Evolutionary conservation across 2,329 filamentous ascomycete genomes (phyloP), one percentile per base, ranked within the genome.

Genomic region (Acrocalymma vagum): DNA sequence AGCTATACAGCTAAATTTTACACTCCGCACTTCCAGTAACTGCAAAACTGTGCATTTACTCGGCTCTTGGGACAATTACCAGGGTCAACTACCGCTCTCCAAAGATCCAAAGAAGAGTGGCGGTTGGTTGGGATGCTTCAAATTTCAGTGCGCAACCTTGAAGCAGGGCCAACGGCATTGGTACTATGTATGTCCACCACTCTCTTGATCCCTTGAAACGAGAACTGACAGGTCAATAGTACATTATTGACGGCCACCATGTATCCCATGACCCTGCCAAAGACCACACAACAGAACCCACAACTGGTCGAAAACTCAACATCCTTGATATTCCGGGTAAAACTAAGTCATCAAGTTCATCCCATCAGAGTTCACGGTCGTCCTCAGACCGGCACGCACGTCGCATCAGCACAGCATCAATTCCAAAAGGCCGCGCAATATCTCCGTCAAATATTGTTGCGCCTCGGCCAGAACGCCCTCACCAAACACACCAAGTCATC

Each of bases 241-340:
- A 96, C 82, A 96, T 97, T 85, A 94, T 97, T 73, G 94, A 99
- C 73, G 94, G 94, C 62, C 96, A 96, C 84, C 92, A 96, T 74
- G 87, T 95, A 72, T 92, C 92, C 49, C 93, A 97, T 82, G 94
- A 97, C 78, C 92, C 93, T 59, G 89, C 88, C 72, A 86, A 91
- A 71, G 80, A 88, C 65, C 93, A 87, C 69, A 95, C 89, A 68
- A 87, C 88, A 58, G 94, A 99, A 81, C 92, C 93, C 70, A 97
- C 92, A 72, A 97, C 94, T 42, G 90, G 92, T 77, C 93, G 94
- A 72, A 90, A 92, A 75, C 83, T 99, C 63, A 99, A 99, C 83
- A 90, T 96, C 75, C 90, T 99, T 73, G 92, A 97, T 72, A 89
- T 96, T 48, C 88, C 91, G 39, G 71, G 71, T 70, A n/a, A n/a